Conservation (phyloP, 306 rosid genomes). For the Oemleria cerasiformis region DNA sequence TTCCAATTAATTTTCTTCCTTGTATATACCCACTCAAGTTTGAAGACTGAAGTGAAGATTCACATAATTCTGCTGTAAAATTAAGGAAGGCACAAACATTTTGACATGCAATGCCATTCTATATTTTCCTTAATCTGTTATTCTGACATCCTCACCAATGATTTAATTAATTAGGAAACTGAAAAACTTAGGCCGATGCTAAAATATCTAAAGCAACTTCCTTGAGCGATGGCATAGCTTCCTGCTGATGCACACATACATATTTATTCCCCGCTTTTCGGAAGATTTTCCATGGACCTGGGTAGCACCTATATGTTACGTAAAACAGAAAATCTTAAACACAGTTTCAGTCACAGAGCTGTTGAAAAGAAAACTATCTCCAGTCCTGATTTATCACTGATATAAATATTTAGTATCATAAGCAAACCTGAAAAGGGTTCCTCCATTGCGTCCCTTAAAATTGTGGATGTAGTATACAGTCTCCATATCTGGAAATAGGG, state of each 20-base stretch:
- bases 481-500: slow-evolving; percentile 76
- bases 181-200: slow-evolving; percentile 41
- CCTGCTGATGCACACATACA: slow-evolving; percentile 69
- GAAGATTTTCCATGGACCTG: slow-evolving; percentile 89
- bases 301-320: slow-evolving; percentile 57
- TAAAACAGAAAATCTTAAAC: neutral
- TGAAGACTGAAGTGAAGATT: no score
- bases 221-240: slow-evolving; percentile 84
- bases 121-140: neutral
- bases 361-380: neutral
- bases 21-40: no score
- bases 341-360: neutral
- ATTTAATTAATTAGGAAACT: neutral
- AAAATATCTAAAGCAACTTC: slow-evolving; percentile 92
- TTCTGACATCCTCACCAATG: neutral
- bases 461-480: slow-evolving; percentile 89
- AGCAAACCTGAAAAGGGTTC: slow-evolving; percentile 79
- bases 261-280: slow-evolving; percentile 50
- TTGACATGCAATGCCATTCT: no score
- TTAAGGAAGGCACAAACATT: no score
- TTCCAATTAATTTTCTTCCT: no score
- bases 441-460: slow-evolving; percentile 81
- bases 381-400: neutral
- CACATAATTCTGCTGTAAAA: no score
- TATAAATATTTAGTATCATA: neutral